Conservation (phyloP, 805 yeast genomes). For the Metschnikowia lochheadii region DNA sequence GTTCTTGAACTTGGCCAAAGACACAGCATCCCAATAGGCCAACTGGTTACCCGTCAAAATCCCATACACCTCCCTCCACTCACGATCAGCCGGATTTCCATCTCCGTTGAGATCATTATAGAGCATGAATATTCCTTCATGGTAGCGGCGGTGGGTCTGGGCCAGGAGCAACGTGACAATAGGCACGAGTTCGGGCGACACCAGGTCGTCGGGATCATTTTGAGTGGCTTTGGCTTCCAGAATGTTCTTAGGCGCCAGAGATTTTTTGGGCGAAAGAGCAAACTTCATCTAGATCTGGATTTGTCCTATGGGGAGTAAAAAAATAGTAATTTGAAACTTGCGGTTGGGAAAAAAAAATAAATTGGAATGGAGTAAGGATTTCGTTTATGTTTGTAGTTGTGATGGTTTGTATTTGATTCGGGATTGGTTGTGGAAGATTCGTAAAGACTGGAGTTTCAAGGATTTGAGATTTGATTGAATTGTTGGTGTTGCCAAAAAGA, state of each 20-base stretch:
- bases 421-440: too few species aligned
- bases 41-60: conserved; percentile 85
- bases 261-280: conserved; percentile 11
- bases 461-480: too few species aligned
- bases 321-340: too few species aligned
- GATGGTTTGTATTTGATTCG: too few species aligned
- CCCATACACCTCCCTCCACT: conserved; percentile 93
- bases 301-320: background rate
- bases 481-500: too few species aligned
- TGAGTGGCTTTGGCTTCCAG: background rate
- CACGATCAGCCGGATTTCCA: conserved; percentile 78
- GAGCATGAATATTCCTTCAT: conserved; percentile 72
- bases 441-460: too few species aligned
- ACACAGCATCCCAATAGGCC: conserved; percentile 86
- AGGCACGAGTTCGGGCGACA: conserved; percentile 56
- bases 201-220: conserved; percentile 17
- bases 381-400: too few species aligned
- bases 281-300: conserved; percentile 5
- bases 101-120: conserved; percentile 72
- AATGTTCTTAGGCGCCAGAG: background rate
- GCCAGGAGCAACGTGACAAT: conserved; percentile 71
- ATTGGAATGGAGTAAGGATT: background rate
- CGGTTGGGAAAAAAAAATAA: too few species aligned
- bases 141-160: conserved; percentile 69
- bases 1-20: conserved; percentile 49